These are phyloP conservation scores for Patellifolia procumbens DNA, from an alignment of 179 eudicot genomes.

Conservation along the genomic window DNA sequence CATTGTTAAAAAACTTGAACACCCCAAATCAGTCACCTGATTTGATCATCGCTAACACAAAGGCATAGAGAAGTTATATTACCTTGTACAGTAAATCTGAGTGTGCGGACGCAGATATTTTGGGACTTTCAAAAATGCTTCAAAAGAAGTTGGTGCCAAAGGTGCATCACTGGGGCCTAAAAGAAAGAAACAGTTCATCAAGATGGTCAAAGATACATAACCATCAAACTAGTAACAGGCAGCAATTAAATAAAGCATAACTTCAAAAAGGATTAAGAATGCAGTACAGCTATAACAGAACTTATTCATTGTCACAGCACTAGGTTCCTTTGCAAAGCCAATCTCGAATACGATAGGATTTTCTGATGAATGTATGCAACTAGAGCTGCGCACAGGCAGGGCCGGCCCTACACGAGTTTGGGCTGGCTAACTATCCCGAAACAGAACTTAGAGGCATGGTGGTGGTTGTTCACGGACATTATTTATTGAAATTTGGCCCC, in stretches of 20 bases:
- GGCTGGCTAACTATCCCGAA: too few species aligned
- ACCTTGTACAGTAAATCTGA: conserved; percentile 98
- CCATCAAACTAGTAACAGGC: background rate
- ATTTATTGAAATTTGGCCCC: too few species aligned
- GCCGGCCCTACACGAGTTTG: too few species aligned
- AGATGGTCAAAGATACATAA: conserved; percentile 7
- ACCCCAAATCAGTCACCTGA: background rate
- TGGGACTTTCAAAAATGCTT: conserved; percentile 95
- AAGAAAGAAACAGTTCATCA: conserved; percentile 16
- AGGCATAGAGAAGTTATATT: conserved; percentile 25
- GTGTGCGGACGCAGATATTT: conserved; percentile 89
- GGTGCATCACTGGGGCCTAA: conserved; percentile 97
- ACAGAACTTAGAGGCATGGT: too few species aligned
- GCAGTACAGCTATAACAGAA: background rate
- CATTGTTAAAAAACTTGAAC: background rate
- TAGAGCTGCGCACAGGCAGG: background rate
- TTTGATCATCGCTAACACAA: background rate
- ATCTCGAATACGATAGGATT: background rate
- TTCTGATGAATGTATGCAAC: background rate
- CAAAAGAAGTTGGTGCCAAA: conserved; percentile 80
- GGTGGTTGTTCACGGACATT: too few species aligned
- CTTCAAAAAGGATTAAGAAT: background rate
- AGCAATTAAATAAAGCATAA: background rate
- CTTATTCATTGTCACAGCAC: background rate
- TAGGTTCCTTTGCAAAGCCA: background rate